These are phyloP conservation scores for Trichoderma afroharzianum DNA, from an alignment of 2,329 filamentous ascomycete species.

Conservation along the genomic window DNA sequence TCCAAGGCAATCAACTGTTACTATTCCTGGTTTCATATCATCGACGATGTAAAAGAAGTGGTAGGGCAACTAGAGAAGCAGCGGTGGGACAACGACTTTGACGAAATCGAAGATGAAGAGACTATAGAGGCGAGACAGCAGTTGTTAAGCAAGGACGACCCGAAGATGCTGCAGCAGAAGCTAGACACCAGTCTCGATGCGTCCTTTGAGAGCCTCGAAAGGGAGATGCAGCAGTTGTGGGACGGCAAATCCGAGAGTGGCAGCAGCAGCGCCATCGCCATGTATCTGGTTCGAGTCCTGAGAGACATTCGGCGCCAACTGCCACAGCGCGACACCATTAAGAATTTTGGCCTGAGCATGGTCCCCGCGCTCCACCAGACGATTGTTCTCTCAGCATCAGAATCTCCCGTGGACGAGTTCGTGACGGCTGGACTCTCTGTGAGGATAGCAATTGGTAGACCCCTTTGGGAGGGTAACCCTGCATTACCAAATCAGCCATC, in stretches of 20 bases:
- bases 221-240: constrained; percentile 52
- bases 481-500: constrained; percentile 76
- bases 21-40: constrained; percentile 67
- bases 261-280: constrained; percentile 51
- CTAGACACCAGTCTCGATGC: constrained; percentile 54
- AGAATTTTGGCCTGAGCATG: constrained; percentile 56
- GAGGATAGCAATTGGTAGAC: constrained; percentile 55
- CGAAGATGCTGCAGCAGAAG: constrained; percentile 56
- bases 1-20: constrained; percentile 61
- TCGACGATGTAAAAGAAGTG: constrained; percentile 62
- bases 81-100: constrained; percentile 72
- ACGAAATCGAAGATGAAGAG: constrained; percentile 71
- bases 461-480: constrained; percentile 77
- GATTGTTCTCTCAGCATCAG: constrained; percentile 53
- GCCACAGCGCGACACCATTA: constrained; percentile 49
- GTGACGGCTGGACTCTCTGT: constrained; percentile 38
- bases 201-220: constrained; percentile 57
- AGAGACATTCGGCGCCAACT: constrained; percentile 69
- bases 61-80: constrained; percentile 64
- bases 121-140: constrained; percentile 63
- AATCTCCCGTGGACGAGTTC: constrained; percentile 48
- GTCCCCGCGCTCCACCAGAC: constrained; percentile 62
- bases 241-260: constrained; percentile 41
- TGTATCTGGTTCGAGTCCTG: constrained; percentile 69
- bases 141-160: constrained; percentile 69